Evolutionary conservation across 2,329 filamentous ascomycete genomes (phyloP).

Genomic region (Ophiostoma tasmaniense): DNA sequence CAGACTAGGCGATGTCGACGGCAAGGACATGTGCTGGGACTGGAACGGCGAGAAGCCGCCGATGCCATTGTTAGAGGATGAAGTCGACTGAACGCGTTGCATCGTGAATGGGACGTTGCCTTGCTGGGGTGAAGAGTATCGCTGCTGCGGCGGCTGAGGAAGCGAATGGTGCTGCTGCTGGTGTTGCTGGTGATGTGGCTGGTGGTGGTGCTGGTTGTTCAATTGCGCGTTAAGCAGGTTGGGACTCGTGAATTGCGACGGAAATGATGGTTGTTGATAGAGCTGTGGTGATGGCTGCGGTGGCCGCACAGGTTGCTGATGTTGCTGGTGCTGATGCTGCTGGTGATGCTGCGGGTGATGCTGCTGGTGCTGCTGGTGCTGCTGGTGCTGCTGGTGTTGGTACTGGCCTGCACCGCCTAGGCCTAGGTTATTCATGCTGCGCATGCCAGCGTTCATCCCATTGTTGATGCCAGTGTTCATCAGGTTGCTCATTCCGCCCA

Average conservation of each 20-base stretch:
- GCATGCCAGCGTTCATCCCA: not conserved
- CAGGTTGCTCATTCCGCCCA: not conserved
- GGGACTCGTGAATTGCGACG: slow-evolving; percentile 12
- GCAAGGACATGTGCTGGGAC: slow-evolving; percentile 8
- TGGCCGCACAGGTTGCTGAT: slow-evolving; percentile 10
- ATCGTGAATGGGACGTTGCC: slow-evolving; percentile 15
- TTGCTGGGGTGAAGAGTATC: slow-evolving; percentile 12
- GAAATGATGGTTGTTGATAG: slow-evolving; percentile 16
- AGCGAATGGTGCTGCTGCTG: slow-evolving; percentile 2
- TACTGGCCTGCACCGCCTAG: slow-evolving; percentile 8
- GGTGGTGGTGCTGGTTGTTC: slow-evolving; percentile 7
- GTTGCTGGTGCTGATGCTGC: not conserved
- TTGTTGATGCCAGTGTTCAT: not conserved
- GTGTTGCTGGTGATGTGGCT: slow-evolving; percentile 6
- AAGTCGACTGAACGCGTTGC: slow-evolving; percentile 14
- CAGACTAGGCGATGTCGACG: slow-evolving; percentile 7
- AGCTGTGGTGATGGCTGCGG: slow-evolving; percentile 17
- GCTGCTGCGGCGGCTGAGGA: slow-evolving; percentile 1
- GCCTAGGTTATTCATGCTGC: slow-evolving; percentile 1
- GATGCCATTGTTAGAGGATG: slow-evolving; percentile 6
- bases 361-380: slow-evolving; percentile 2
- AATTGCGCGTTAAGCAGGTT: slow-evolving; percentile 13
- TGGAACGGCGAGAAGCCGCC: slow-evolving; percentile 13
- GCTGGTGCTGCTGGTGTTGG: not conserved
- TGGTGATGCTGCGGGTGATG: not conserved